Evolutionary conservation across 129 eudicot genomes (phyloP).

Genomic region (Oenanthe sinensis): DNA sequence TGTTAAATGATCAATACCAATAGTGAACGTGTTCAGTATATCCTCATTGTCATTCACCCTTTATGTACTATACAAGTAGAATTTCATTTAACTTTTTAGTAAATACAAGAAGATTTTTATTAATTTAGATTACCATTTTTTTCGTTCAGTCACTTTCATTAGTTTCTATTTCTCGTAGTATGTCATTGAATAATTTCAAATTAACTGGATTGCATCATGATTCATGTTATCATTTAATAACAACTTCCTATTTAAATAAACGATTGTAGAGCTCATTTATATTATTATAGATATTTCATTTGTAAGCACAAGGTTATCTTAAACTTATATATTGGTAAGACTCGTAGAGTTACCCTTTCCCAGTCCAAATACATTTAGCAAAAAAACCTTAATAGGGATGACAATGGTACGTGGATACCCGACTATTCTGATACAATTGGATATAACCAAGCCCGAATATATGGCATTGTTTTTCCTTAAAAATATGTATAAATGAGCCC

Average conservation of each 20-base stretch:
- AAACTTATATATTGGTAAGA: too few relatives aligned
- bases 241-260: too few relatives aligned
- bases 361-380: neutral
- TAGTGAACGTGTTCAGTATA: neutral
- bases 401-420: neutral
- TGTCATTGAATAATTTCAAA: too few relatives aligned
- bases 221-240: too few relatives aligned
- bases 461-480: neutral
- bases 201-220: too few relatives aligned
- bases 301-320: neutral
- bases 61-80: neutral
- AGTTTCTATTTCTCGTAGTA: neutral
- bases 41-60: neutral
- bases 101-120: too few relatives aligned
- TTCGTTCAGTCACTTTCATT: neutral
- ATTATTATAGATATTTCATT: too few relatives aligned
- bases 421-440: neutral
- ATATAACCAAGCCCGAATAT: neutral
- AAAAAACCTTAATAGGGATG: neutral
- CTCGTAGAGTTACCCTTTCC: neutral
- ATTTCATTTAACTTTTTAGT: too few relatives aligned
- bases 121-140: neutral
- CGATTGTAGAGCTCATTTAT: too few relatives aligned
- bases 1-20: too few relatives aligned
- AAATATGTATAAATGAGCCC: too few relatives aligned